phyloP scores from a whole-genome alignment of 164 flowering plant genomes.

The Chimonanthus salicifolius region DNA sequence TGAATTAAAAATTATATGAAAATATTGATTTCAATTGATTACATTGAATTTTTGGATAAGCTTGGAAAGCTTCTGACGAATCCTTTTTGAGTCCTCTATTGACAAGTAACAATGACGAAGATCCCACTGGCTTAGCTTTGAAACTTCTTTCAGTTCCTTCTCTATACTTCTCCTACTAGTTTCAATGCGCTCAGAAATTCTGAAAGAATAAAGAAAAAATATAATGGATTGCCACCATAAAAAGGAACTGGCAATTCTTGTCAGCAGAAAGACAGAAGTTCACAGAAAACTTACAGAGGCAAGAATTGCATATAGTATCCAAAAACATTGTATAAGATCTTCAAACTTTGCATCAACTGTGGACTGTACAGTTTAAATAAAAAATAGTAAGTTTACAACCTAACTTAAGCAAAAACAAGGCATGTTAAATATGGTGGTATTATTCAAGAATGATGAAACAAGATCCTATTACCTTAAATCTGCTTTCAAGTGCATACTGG shows the following conservation, averaged over 20 bases:
- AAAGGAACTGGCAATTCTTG: not conserved
- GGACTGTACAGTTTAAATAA: constrained; percentile 34
- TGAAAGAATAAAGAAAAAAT: constrained; percentile 20
- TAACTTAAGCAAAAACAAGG: not conserved
- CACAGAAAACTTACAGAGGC: constrained; percentile 56
- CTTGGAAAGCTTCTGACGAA: constrained; percentile 66
- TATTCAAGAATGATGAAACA: not conserved
- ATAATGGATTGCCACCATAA: not conserved
- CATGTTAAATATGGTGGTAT: not conserved
- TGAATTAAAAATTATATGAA: no score
- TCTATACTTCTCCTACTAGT: constrained; percentile 40
- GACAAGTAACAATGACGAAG: constrained; percentile 36
- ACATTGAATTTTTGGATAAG: constrained; percentile 70
- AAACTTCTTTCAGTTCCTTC: constrained; percentile 47
- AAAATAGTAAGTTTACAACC: not conserved
- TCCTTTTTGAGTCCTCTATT: constrained; percentile 48
- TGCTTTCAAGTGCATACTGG: constrained; percentile 34
- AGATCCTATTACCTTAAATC: constrained; percentile 38
- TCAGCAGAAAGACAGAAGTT: not conserved
- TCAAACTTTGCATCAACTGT: constrained; percentile 33
- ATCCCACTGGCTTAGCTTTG: constrained; percentile 79
- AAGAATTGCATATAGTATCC: constrained; percentile 75
- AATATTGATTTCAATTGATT: not conserved
- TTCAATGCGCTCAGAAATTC: constrained; percentile 49
- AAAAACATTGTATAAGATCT: constrained; percentile 66